Evolutionary conservation across 257 asterid species (phyloP).

Genomic region (Solanum sitiens): DNA sequence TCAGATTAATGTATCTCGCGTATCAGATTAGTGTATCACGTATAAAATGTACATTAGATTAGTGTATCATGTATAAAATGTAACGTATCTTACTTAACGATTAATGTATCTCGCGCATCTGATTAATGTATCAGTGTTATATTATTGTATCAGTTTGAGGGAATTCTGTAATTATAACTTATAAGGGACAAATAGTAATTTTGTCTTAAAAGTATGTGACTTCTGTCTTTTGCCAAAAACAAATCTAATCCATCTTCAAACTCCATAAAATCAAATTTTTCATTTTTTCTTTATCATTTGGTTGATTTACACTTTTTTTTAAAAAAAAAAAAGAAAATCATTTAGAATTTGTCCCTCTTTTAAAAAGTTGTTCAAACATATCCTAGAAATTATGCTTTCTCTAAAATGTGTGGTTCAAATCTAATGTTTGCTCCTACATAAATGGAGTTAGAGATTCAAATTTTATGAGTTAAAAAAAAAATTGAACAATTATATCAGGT

Average conservation of each 20-base stretch:
- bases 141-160: no score
- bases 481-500: accelerated
- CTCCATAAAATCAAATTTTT: neutral
- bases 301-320: neutral
- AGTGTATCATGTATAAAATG: no score
- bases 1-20: no score
- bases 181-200: no score
- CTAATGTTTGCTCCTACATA: neutral
- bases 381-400: neutral
- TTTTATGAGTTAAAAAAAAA: neutral
- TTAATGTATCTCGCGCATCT: no score
- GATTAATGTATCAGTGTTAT: no score
- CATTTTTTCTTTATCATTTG: no score
- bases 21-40: no score
- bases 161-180: no score
- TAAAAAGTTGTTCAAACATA: neutral
- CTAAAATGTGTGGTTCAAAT: neutral
- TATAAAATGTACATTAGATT: no score
- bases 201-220: neutral
- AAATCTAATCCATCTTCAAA: neutral
- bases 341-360: neutral
- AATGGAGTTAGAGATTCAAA: neutral
- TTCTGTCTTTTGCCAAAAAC: neutral
- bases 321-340: no score
- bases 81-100: no score